Evolutionary conservation across 805 yeast species (phyloP), one percentile per base, ranked within the genome.

Genomic region (Hanseniaspora pseudoguilliermondii): DNA sequence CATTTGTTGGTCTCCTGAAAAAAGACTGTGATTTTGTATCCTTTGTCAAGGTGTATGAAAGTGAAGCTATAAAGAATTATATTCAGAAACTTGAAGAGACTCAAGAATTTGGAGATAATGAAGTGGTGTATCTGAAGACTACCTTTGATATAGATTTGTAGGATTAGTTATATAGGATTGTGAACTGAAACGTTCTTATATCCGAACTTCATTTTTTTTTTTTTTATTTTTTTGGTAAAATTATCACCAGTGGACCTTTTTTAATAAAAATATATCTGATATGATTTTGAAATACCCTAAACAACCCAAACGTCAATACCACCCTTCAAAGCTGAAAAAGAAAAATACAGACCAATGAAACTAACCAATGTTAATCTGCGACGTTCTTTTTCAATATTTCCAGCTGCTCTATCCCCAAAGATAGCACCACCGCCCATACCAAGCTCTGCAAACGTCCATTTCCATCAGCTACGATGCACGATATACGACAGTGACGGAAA

Each of bases 401-500:
- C 16, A 23, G 16, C 29, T 11, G 9, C 10, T 41, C 13, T 13
- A 15, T 15, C 5, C 2, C 44, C 44, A 5, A 41, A 41, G 25
- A 23, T 41, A 23, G 32, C 44, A 6, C 29, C 44, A 41, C 44
- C 44, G 6, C 23, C 47, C 11, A 8, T 44, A 13, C 34, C 34
- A 16, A 44, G 36, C 36, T 8, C 34, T 29, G 47, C 36, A 44
- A 27, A 29, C 23, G 20, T 29, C 13, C 49, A 46, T 34, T 46
- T 46, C 18, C 49, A 46, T 8, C 52, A 54, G 34, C 29, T 56
- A 2, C 34, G 58, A 41, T 56, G 58, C 35, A 56, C 58, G 5
- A 51, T 51, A n/a, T 56, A 47, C 39, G 49, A 56, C 41, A 47
- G 48, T 6, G 8, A 47, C 5, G 58, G 58, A 2, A 47, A 56